Base-by-base conservation (phyloP, 768 basidiomycete species). In the Collybia nuda region DNA sequence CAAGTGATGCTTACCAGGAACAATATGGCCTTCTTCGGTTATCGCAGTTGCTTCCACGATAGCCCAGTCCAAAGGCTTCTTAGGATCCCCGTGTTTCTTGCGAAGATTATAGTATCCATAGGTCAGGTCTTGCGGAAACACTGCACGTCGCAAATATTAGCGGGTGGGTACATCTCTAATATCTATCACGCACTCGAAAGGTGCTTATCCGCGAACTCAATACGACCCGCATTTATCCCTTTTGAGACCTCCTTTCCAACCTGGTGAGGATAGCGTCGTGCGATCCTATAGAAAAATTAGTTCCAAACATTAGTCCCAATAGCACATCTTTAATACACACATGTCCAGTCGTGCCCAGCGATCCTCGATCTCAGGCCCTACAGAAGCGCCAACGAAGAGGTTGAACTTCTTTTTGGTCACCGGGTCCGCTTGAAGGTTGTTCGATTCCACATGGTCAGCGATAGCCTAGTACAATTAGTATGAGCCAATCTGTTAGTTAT, bases 1-100 rank as follows among this genome's bases (percentile, higher is more conserved):
- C 18, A 17, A 40, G 32, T 8, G 12, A 14, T 14, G 48, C 55
- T 22, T 41, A 65, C 68, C 73, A 14, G 75, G 77, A 1, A 77
- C 73, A 50, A 78, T 76, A 52, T 66, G 63, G 0, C 77, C 77
- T 2, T 78, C 76, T 52, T 77, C 75, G 1, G 73, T 75, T 40
- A 77, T 74, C 7, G 75, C 76, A 2, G 77, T 78, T 8, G 76
- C 77, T 53, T 78, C 76, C 6, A 76, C 74, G 43, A 78, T 74
- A 0, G 77, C 77, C 77, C 76, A 77, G 60, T 78, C 67, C 17
- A 78, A 65, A 1, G 69, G 75, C 44, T 75, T 75, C 35, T 52
- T 62, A 0, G 74, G 72, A 51, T 77, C 73, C 1, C 76, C 75
- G 37, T 75, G 74, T 14, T 61, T 71, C 52, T 77, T 76, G 22